phyloP scores from a whole-genome alignment of 352 stramenopile genomes.

The Phytophthora constricta region DNA sequence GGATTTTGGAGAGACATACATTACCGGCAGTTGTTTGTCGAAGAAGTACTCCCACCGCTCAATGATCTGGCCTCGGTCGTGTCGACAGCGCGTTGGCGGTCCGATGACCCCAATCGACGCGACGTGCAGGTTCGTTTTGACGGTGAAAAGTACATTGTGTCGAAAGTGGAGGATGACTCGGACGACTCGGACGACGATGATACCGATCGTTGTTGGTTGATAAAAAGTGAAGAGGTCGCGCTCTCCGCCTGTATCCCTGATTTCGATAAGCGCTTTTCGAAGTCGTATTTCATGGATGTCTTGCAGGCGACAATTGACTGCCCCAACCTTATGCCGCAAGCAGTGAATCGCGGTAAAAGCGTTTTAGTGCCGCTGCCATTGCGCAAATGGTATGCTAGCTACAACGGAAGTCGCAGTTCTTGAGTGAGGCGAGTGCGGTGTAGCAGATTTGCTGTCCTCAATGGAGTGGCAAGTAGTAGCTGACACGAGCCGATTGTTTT shows the following conservation, averaged over 20 bases:
- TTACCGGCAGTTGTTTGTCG: constrained; percentile 26
- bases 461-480: no score
- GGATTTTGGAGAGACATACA: constrained; percentile 22
- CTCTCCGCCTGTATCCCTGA: constrained; percentile 17
- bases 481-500: no score
- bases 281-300: constrained; percentile 18
- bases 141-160: constrained; percentile 24
- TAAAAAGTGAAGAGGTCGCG: constrained; percentile 21
- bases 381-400: constrained; percentile 43
- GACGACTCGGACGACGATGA: constrained; percentile 7
- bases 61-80: constrained; percentile 23
- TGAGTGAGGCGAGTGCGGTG: no score
- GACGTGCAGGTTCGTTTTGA: constrained; percentile 23
- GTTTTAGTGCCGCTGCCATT: constrained; percentile 32
- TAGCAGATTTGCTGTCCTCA: no score
- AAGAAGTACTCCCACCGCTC: constrained; percentile 4
- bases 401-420: no score
- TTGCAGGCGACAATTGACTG: constrained; percentile 24
- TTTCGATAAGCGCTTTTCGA: neutral
- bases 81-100: constrained; percentile 25
- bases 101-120: constrained; percentile 1
- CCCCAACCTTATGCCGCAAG: constrained; percentile 22
- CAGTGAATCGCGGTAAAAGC: neutral
- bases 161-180: neutral
- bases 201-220: constrained; percentile 22